Evolutionary conservation across 1,284 basidiomycete species (phyloP), one percentile per base, ranked within the genome.

Genomic region (Phenoliferia sp.): DNA sequence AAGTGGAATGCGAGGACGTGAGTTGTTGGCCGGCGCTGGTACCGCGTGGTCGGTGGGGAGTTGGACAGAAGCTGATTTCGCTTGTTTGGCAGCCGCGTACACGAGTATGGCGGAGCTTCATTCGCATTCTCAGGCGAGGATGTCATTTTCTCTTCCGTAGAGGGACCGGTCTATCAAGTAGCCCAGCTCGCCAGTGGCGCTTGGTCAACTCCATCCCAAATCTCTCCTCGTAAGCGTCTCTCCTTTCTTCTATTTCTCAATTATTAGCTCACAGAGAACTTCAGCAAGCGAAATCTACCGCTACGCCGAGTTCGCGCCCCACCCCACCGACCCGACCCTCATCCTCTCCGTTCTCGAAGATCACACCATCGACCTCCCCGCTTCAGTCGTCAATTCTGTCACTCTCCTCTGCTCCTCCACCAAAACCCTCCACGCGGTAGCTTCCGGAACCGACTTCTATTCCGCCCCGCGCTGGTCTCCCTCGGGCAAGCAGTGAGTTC

Each of bases 371-470:
- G 84, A 86, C 35, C 77, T 77, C 2, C 87, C 87, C 1, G 74
- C 82, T 7, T 79, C 83, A 19, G 83, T 89, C 36, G 80, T 83
- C 54, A 88, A 84, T 69, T 82, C 81, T 3, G 82, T 90, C 39
- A 84, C 84, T 60, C 73, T 85, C 44, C 83, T 90, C 74, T 79
- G 88, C 74, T 72, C 31, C 76, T 6, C 44, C 10, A 16, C 33
- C 0, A 26, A 35, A 1, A 32, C 17, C 7, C 28, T 69, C 15
- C 19, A 61, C 32, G 57, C 65, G 12, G 77, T 87, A 34, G 77
- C 83, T 7, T 78, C 80, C n/a, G 87, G 87, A 15, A 82, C 84
- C 3, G 87, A 89, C 75, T 90, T 90, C 77, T 90, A 89, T 74
- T 81, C 76, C 6, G 73, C 82, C 1, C 85, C 88, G 0, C 80